Evolutionary conservation across 805 yeast genomes (phyloP), one percentile per base, ranked within the genome.

Genomic region (Candida ortonii): DNA sequence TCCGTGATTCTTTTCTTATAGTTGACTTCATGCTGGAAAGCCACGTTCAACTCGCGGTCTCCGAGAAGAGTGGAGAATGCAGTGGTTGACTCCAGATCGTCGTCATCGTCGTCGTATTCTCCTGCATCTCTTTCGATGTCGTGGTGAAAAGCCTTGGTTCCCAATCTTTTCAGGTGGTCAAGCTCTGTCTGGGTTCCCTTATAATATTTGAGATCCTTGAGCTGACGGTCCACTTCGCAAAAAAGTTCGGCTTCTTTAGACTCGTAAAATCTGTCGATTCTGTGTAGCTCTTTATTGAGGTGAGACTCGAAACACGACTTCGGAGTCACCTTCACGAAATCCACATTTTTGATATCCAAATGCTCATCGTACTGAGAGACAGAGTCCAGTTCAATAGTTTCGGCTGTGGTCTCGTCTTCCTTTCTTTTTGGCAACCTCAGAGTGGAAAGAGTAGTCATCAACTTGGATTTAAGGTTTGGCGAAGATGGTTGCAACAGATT

Each of bases 191-290:
- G 53, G 4, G 43, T 44, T 22, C 53, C 57, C 16, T 50, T 43
- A 23, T 63, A 62, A 14, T 61, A 46, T 42, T 67, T 69, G 34
- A 78, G 61, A 48, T 78, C 82, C 36, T 59, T 53, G 18, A 71
- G 52, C 38, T 78, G 61, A 18, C 64, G 56, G 28, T 69, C 71
- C 48, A 65, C 73, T 33, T 69, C 71, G 6, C 43, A 48, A 39
- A 65, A 69, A 14, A 76, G 60, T 37, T 67, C 70, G 1, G 60
- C 50, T 47, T 78, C 80, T 33, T 68, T 70, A 12, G 46, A 37
- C 25, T 59, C 57, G 53, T 71, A 79, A 42, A 79, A 79, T 6
- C 54, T 61, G 48, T 75, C 77, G 38, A 79, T 67, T 45, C 74
- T 77, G 16, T 46, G 42, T 36, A 76, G 62, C 47, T 79, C 82